phyloP scores from a whole-genome alignment of 805 yeast genomes.

The Pichia membranifaciens region DNA sequence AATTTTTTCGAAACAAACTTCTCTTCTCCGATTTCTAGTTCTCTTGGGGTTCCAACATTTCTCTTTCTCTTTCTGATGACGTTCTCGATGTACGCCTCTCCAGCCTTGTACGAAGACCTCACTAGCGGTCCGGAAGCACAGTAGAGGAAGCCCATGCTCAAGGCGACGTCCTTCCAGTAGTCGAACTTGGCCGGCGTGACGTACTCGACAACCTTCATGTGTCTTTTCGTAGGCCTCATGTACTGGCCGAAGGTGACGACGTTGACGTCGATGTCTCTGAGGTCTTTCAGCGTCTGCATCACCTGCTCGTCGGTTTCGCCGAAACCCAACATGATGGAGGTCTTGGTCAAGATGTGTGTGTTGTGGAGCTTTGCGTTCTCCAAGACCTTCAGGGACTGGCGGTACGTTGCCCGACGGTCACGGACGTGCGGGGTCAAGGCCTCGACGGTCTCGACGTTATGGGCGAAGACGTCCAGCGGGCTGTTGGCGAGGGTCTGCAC shows the following conservation, averaged over 20 bases:
- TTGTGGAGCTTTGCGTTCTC: conserved; percentile 72
- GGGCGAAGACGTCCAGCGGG: conserved; percentile 95
- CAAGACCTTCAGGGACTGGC: conserved; percentile 77
- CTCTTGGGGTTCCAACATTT: conserved; percentile 32
- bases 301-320: conserved; percentile 95
- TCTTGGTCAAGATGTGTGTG: conserved; percentile 78
- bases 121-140: conserved; percentile 98
- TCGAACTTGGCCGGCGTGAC: conserved; percentile 92
- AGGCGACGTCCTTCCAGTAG: conserved; percentile 82
- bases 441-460: conserved; percentile 94
- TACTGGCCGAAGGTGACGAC: conserved; percentile 98
- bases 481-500: conserved; percentile 74
- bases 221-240: conserved; percentile 98
- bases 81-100: conserved; percentile 95
- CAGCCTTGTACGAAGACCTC: conserved; percentile 95
- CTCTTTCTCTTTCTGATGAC: conserved; percentile 72
- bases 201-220: conserved; percentile 96
- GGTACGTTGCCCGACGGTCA: conserved; percentile 93
- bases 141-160: conserved; percentile 86
- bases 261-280: conserved; percentile 75
- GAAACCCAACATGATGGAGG: conserved; percentile 92
- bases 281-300: conserved; percentile 63
- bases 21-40: conserved; percentile 29
- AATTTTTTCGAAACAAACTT: conserved; percentile 25
- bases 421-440: conserved; percentile 90